Percentiles rank a stretch among this genome's conserved stretches.
Evolutionary conservation across 306 rosid genomes (phyloP).

Genomic region (Notholithocarpus densiflorus): DNA sequence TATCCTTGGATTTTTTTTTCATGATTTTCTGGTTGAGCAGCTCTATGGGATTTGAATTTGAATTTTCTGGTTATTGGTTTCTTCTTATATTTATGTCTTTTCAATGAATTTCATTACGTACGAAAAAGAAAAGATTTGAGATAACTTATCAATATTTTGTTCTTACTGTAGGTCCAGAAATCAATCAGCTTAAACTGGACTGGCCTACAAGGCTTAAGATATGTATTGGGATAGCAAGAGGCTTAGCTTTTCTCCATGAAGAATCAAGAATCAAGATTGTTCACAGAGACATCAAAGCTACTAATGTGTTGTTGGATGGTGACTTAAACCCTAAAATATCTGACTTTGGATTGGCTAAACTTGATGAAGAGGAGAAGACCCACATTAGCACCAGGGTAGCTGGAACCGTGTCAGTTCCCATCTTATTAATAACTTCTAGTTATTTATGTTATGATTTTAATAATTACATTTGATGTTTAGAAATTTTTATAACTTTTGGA

Average conservation of each 20-base stretch:
- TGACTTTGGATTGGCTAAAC: slow-evolving; percentile 79
- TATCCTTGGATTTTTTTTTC: not conserved
- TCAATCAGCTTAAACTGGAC: too few species aligned
- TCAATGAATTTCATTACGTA: too few species aligned
- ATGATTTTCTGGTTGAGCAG: not conserved
- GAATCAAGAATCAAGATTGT: too few species aligned
- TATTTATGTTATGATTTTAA: not conserved
- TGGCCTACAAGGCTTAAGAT: too few species aligned
- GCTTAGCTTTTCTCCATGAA: too few species aligned
- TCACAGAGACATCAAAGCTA: not conserved
- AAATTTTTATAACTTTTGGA: too few species aligned
- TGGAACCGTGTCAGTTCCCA: slow-evolving; percentile 27
- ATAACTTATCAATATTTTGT: too few species aligned
- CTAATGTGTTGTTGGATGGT: slow-evolving; percentile 60
- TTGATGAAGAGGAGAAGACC: slow-evolving; percentile 59
- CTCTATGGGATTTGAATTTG: not conserved
- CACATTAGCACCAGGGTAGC: slow-evolving; percentile 34
- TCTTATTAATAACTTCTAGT: not conserved
- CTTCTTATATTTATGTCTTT: slow-evolving; percentile 8
- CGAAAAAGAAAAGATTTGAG: too few species aligned
- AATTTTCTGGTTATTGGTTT: not conserved
- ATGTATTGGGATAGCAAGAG: too few species aligned
- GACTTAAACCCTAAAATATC: slow-evolving; percentile 71
- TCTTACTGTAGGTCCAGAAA: too few species aligned
- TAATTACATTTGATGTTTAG: not conserved